Conservation (phyloP, 169 alveolate genomes). For the Ichthyophthirius multifiliis region DNA sequence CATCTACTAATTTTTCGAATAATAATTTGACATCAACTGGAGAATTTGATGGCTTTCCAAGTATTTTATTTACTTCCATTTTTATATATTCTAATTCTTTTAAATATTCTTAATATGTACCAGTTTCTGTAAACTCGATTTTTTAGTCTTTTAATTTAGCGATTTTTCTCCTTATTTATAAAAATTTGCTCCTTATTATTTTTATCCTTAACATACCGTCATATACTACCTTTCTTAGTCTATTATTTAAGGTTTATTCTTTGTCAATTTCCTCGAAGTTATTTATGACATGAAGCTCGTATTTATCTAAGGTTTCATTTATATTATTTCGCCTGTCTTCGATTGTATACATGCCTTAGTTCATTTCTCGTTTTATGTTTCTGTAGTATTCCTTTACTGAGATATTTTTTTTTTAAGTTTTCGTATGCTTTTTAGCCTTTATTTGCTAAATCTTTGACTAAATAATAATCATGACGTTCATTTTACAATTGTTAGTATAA, state of each 20-base stretch:
- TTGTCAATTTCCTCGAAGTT: neutral
- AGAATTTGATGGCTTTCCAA: neutral
- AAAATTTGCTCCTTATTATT: neutral
- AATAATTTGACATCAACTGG: neutral
- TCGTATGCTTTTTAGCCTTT: neutral
- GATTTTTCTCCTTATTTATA: neutral
- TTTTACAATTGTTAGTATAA: neutral
- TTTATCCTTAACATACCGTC: slow-evolving; percentile 1
- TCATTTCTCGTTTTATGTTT: neutral
- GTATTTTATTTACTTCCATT: neutral
- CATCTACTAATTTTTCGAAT: neutral
- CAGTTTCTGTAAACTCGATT: neutral
- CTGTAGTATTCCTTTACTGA: neutral
- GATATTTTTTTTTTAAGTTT: too few species aligned
- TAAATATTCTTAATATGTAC: neutral
- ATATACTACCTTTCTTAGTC: neutral
- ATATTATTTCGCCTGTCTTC: neutral
- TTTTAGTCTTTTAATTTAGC: neutral
- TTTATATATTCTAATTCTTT: neutral
- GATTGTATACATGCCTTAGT: neutral
- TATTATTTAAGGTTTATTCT: neutral
- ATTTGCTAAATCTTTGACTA: neutral
- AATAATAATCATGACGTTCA: neutral
- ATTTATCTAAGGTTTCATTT: too few species aligned
- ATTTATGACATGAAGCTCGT: neutral